Evolutionary conservation across 2,329 filamentous ascomycete genomes (phyloP).

Genomic region (Colletotrichum liaoningense): DNA sequence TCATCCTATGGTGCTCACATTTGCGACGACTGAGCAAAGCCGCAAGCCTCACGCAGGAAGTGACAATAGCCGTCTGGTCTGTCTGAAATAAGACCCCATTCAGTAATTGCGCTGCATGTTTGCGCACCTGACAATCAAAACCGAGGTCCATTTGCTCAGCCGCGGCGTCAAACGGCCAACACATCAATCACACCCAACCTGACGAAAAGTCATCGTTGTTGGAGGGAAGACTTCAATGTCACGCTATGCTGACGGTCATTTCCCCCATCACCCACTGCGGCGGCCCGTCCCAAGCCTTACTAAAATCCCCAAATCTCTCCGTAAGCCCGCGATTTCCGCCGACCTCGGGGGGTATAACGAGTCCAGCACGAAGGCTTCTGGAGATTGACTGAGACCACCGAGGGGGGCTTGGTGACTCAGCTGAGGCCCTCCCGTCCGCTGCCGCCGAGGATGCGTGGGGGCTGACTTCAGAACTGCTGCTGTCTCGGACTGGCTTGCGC

Average conservation of each 20-base stretch:
- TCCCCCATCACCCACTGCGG: constrained; percentile 6
- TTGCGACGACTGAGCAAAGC: neutral
- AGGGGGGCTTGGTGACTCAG: neutral
- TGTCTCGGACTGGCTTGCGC: neutral
- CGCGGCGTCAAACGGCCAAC: constrained; percentile 28
- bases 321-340: constrained; percentile 10
- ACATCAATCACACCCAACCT: constrained; percentile 27
- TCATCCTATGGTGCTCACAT: neutral
- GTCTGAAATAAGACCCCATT: neutral
- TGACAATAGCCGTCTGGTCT: neutral
- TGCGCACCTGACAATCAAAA: constrained; percentile 13
- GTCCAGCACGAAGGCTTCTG: neutral
- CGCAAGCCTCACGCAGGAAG: neutral
- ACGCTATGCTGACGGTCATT: constrained; percentile 29
- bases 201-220: neutral
- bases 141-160: constrained; percentile 22
- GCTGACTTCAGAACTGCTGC: neutral
- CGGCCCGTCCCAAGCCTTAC: constrained; percentile 29
- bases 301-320: neutral
- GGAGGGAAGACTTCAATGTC: neutral
- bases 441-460: constrained; percentile 10
- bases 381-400: neutral
- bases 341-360: neutral
- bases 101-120: neutral
- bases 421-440: neutral